Evolutionary conservation across 1,139 yeast genomes (phyloP).

Genomic region (Zygoascus hellenicus): DNA sequence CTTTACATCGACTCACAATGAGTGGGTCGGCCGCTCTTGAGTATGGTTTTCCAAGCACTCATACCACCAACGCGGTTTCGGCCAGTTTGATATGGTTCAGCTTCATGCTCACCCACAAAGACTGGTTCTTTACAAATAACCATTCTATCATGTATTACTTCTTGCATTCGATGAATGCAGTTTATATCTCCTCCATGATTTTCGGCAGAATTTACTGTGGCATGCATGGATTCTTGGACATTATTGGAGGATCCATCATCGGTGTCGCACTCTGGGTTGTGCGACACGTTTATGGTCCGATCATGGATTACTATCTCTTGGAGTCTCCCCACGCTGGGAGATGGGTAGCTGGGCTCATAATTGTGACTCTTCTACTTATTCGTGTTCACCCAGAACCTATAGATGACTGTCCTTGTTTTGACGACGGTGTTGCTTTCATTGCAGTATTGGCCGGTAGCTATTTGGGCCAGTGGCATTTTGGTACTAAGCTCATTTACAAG

Average conservation of each 20-base stretch:
- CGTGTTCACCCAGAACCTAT: constrained; percentile 79
- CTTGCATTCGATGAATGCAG: constrained; percentile 23
- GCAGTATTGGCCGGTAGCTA: constrained; percentile 83
- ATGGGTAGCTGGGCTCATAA: constrained; percentile 16
- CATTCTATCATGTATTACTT: constrained; percentile 12
- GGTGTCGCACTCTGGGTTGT: constrained; percentile 43
- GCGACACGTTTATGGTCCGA: constrained; percentile 20
- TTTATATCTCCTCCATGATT: constrained; percentile 63
- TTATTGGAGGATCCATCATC: constrained; percentile 56
- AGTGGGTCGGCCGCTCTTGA: constrained; percentile 84
- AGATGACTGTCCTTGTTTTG: constrained; percentile 95
- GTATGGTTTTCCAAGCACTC: constrained; percentile 93
- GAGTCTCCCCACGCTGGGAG: constrained; percentile 2
- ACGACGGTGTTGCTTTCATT: constrained; percentile 87
- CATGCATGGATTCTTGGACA: constrained; percentile 91
- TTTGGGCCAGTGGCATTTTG: constrained; percentile 46
- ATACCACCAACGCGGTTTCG: constrained; percentile 87
- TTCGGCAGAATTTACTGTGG: constrained; percentile 90
- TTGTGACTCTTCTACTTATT: constrained; percentile 32
- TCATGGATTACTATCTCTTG: constrained; percentile 23
- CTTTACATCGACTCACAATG: constrained; percentile 83
- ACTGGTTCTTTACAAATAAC: constrained; percentile 12
- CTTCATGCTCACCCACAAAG: constrained; percentile 17
- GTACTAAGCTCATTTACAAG: constrained; percentile 2
- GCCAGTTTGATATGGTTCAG: constrained; percentile 50